Evolutionary conservation across 176 grass and related monocot species (phyloP).

Genomic region (Puya raimondii): DNA sequence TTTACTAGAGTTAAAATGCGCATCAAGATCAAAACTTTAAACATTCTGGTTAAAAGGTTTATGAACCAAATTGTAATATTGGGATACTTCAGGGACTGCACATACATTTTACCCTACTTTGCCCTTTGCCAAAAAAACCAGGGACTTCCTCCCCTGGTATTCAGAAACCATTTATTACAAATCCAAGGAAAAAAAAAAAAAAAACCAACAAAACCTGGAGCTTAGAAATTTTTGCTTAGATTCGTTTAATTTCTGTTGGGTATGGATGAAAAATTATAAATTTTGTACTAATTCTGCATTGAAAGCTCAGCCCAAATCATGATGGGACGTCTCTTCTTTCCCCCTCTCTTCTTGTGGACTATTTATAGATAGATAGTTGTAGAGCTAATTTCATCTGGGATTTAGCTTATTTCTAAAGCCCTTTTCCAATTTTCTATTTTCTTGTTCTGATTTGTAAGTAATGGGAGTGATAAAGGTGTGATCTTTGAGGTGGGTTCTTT

Average conservation of each 20-base stretch:
- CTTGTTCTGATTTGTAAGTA: not conserved
- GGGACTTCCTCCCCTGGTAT: not conserved
- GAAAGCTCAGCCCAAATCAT: not conserved
- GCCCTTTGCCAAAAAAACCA: not conserved
- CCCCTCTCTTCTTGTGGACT: not conserved
- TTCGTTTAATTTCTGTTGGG: not conserved
- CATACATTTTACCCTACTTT: no score
- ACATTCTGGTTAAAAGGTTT: no score
- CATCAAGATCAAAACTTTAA: no score
- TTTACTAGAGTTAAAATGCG: no score
- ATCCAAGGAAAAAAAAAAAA: not conserved
- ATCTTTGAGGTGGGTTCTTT: constrained; percentile 1
- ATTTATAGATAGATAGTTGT: not conserved
- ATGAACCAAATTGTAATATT: no score
- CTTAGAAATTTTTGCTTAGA: not conserved
- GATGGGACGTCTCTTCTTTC: not conserved
- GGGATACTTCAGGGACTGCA: no score
- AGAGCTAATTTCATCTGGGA: not conserved
- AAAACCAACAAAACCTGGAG: not conserved
- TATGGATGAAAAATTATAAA: not conserved
- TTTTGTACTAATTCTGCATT: not conserved
- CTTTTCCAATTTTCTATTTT: not conserved
- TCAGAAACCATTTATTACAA: not conserved
- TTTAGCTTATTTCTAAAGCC: not conserved
- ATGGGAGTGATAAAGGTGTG: not conserved